phyloP scores from a whole-genome alignment of 768 basidiomycete species.

The Tubosaeta sp. region DNA sequence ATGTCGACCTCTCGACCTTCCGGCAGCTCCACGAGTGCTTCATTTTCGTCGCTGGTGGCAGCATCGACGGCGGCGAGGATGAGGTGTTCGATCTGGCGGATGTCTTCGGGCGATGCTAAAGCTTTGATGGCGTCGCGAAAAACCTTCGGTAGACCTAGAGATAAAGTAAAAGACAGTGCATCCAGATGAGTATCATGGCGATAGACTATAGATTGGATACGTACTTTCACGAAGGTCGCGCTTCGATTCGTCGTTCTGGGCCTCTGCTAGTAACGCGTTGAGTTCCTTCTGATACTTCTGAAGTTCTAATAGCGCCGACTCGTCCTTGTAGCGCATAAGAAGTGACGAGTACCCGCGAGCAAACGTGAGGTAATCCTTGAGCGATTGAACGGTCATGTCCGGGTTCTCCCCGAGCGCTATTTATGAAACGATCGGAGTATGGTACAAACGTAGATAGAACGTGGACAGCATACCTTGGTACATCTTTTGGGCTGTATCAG shows the following conservation, averaged over 20 bases:
- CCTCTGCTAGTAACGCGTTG: no score
- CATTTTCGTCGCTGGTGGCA: fast-evolving
- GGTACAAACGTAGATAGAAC: no score
- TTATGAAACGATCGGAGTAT: no score
- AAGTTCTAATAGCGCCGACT: no score
- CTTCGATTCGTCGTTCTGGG: no score
- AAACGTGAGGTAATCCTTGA: no score
- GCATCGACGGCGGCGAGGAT: not conserved
- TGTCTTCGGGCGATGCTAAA: not conserved
- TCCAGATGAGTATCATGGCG: not conserved
- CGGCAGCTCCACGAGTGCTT: not conserved
- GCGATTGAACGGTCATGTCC: no score
- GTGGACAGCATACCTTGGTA: not conserved
- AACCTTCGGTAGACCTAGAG: not conserved
- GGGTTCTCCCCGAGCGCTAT: no score
- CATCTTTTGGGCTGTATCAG: no score
- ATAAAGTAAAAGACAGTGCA: not conserved
- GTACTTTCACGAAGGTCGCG: not conserved
- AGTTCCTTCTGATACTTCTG: no score
- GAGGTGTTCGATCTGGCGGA: not conserved
- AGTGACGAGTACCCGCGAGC: no score
- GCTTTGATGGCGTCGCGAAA: not conserved
- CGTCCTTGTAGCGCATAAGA: no score
- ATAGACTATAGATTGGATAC: not conserved
- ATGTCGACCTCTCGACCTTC: not conserved